Base-by-base conservation (phyloP, 306 rosid species). In the Cicer yamashitae region DNA sequence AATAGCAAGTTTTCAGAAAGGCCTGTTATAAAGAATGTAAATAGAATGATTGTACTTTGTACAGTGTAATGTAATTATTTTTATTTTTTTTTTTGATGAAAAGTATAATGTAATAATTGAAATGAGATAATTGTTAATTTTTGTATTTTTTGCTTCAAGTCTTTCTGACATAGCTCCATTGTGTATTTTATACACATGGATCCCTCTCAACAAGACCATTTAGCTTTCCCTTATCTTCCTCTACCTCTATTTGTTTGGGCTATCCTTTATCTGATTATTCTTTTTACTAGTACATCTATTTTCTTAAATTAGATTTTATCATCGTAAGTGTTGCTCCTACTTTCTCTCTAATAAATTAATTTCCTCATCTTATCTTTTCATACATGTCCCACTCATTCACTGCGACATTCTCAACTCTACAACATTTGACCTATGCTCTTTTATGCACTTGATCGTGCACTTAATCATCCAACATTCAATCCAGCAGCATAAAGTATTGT, bases 381-480 rank as follows among this genome's bases (percentile, higher is more conserved):
- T 76, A 60, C 14, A 15, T 45, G 58, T 58, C 34, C 66, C 66
- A 46, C 53, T 45, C 18, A 58, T 57, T 7, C 4, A 56, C 6
- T 18, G 54, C 62, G 69, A 68, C 76, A 69, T 34, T 67, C 30
- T 53, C 50, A 67, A 52, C 39, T 54, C 47, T 56, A 18, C 37
- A 56, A 45, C 30, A 57, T 51, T 60, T 41, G 52, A 65, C 70
- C 1, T 59, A 60, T 11, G 50, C 34, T 43, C 45, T 57, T 68
- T 57, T 77, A 6, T 53, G 44, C 15, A 45, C 51, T 57, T 46
- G 18, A 58, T 52, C 7, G 14, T 34, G 34, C 15, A 45, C 51
- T 57, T 46, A 37, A 58, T 52, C 7, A 22, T 34, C 12, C 44
- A 59, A 40, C 54, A 20, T 22, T 40, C 46, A 58, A 45, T 12